A percentile compares a stretch with the other conserved stretches of the same genome.
phyloP scores from a whole-genome alignment of 768 basidiomycete species.

The Ephemerocybe angulata region DNA sequence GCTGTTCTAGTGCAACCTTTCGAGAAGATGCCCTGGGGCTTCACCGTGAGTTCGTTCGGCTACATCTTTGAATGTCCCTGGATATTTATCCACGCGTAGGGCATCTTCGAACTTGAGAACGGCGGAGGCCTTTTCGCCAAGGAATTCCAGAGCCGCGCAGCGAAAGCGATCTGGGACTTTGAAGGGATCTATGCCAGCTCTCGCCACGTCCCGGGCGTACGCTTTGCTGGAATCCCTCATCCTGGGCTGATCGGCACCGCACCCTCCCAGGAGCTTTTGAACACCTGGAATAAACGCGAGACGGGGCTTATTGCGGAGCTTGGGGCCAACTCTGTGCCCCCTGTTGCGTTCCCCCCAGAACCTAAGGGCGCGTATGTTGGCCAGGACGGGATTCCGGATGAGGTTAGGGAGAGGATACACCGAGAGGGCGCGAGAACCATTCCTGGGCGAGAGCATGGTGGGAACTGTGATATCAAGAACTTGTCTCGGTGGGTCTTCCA shows the following conservation, averaged over 20 bases:
- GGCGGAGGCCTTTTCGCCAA: constrained; percentile 60
- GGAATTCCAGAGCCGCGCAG: constrained; percentile 64
- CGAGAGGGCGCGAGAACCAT: constrained; percentile 70
- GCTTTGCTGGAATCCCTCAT: constrained; percentile 74
- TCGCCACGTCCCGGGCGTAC: constrained; percentile 74
- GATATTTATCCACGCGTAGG: constrained; percentile 30
- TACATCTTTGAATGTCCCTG: background rate
- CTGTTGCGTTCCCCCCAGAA: constrained; percentile 65
- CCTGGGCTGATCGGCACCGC: constrained; percentile 77
- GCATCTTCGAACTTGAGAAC: constrained; percentile 71
- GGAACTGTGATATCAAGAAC: constrained; percentile 79
- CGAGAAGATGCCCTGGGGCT: constrained; percentile 80
- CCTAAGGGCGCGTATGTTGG: constrained; percentile 63
- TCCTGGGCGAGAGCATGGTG: constrained; percentile 77
- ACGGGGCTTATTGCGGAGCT: constrained; percentile 55
- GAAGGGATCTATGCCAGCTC: constrained; percentile 71
- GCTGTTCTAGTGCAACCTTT: constrained; percentile 50
- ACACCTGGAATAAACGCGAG: constrained; percentile 74
- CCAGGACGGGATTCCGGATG: constrained; percentile 50
- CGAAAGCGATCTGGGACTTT: constrained; percentile 82
- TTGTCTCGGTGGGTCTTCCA: constrained; percentile 47
- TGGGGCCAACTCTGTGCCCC: constrained; percentile 44
- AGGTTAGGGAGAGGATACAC: constrained; percentile 50
- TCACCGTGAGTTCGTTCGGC: constrained; percentile 53
- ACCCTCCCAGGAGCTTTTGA: constrained; percentile 68